Conservation (phyloP, 306 rosid genomes). For the Gastrolobium villosum region DNA sequence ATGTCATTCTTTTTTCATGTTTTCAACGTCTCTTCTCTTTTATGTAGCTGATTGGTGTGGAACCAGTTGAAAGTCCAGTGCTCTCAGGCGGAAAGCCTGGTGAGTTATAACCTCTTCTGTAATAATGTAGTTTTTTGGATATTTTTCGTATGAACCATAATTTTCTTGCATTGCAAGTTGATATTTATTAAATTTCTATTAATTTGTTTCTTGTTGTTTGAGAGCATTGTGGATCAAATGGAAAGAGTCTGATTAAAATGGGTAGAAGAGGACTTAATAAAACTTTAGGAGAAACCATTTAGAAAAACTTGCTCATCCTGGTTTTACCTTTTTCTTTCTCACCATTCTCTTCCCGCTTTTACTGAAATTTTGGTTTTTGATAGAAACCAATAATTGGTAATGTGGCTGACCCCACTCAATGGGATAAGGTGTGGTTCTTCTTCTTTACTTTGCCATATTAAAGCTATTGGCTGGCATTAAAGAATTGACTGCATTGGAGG, state of each 20-base stretch:
- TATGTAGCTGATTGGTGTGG: slow-evolving; percentile 77
- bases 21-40: slow-evolving; percentile 38
- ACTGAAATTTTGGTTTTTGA: slow-evolving; percentile 6
- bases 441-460: background rate
- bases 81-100: slow-evolving; percentile 93
- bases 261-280: background rate
- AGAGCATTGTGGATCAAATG: slow-evolving; percentile 22
- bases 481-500: background rate
- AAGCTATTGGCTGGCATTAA: slow-evolving; percentile 10
- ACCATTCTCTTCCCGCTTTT: background rate
- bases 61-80: slow-evolving; percentile 83
- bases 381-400: background rate
- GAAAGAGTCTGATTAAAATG: background rate
- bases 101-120: slow-evolving; percentile 49
- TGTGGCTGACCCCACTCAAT: background rate
- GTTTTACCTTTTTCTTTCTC: background rate
- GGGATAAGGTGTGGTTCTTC: background rate
- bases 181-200: slow-evolving; percentile 10
- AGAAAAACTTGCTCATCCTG: background rate
- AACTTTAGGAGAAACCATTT: slow-evolving; percentile 21
- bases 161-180: slow-evolving; percentile 30
- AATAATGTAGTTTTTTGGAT: background rate
- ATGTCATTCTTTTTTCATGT: slow-evolving; percentile 13
- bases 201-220: slow-evolving; percentile 5
- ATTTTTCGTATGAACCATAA: slow-evolving; percentile 16